Evolutionary conservation across 768 basidiomycete genomes (phyloP), one percentile per base, ranked within the genome.

Genomic region (Lentinula boryana): DNA sequence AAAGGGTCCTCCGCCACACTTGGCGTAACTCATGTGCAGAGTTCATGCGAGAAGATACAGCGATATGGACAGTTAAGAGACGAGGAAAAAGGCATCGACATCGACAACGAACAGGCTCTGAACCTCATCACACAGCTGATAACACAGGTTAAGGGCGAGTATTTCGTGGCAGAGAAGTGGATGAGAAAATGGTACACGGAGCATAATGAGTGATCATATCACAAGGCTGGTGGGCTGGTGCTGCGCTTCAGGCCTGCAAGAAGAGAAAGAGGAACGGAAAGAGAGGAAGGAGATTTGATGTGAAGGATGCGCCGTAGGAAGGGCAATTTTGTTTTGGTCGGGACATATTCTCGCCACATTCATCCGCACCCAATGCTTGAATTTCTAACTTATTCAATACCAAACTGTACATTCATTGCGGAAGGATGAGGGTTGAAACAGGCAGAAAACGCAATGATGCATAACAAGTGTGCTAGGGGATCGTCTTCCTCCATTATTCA

Each of bases 1-100:
- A 99, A 98, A 74, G 96, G 96, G 51, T 98, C 95, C 2, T 96
- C 95, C 12, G 95, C 95, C 32, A 93, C 95, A 2, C 81, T 99
- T 49, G 96, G 97, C 31, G 84, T 95, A 33, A 75, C 75, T 61
- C 83, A 84, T 64, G 95, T 99, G 56, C 89, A 93, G 70, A 80
- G 76, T 15, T 86, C 88, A 27, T 98, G 96, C 77, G 94, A 93
- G 72, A 82, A 83, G 73, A 95, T 98, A 67, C 95, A 98, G 74
- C 85, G 95, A 72, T 88, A 87, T 66, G 94, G 93, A 50, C 79
- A 86, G 64, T 73, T 79, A 60, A 78, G 83, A 50, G 87, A 92
- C 71, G 88, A 84, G 68, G 78, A 79, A 23, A 64, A 68, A 7
- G 72, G 72, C 13, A 71, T 67, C 61, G 75, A 78, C 61, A 73